Percentiles rank a stretch among this genome's conserved stretches.
Evolutionary conservation across 805 yeast genomes (phyloP).

Genomic region (Candida berthetii): DNA sequence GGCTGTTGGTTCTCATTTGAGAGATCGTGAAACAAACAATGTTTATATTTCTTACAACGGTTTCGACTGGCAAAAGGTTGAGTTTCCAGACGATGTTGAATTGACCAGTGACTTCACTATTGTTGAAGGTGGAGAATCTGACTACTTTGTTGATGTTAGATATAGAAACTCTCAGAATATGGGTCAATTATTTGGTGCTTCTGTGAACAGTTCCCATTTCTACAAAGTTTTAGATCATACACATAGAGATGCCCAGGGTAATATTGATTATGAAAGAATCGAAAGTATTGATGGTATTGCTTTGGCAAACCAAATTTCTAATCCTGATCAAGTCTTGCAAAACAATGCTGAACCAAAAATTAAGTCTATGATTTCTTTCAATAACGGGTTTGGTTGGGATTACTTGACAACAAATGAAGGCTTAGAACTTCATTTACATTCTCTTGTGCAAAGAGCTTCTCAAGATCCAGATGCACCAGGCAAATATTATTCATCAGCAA

Average conservation of each 20-base stretch:
- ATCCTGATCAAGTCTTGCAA: slow-evolving; percentile 12
- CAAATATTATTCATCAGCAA: slow-evolving; percentile 29
- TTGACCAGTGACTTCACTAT: slow-evolving; percentile 20
- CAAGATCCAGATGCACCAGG: slow-evolving; percentile 17
- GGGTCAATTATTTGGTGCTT: slow-evolving; percentile 25
- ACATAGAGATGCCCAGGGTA: slow-evolving; percentile 22
- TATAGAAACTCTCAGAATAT: slow-evolving; percentile 9
- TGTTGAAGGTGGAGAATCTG: slow-evolving; percentile 30
- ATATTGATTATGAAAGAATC: slow-evolving; percentile 31
- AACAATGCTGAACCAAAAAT: slow-evolving; percentile 8
- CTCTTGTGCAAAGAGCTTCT: slow-evolving; percentile 23
- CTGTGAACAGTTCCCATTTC: slow-evolving; percentile 48
- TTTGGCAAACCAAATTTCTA: slow-evolving; percentile 35
- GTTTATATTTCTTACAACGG: slow-evolving; percentile 29
- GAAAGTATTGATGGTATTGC: slow-evolving; percentile 57
- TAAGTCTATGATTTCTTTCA: slow-evolving; percentile 27
- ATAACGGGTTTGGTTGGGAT: slow-evolving; percentile 31
- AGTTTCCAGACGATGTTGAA: slow-evolving; percentile 21
- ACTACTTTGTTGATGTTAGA: slow-evolving; percentile 33
- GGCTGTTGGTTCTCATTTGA: slow-evolving; percentile 25
- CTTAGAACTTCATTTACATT: slow-evolving; percentile 31
- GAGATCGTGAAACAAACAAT: slow-evolving; percentile 11
- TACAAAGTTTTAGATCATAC: slow-evolving; percentile 35
- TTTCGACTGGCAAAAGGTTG: slow-evolving; percentile 24
- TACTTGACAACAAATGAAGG: slow-evolving; percentile 20